Percentiles rank a stretch among this genome's conserved stretches.
These are phyloP conservation scores for Aspergillus jensenii DNA, from an alignment of 2,329 filamentous ascomycete genomes.

Conservation along the genomic window DNA sequence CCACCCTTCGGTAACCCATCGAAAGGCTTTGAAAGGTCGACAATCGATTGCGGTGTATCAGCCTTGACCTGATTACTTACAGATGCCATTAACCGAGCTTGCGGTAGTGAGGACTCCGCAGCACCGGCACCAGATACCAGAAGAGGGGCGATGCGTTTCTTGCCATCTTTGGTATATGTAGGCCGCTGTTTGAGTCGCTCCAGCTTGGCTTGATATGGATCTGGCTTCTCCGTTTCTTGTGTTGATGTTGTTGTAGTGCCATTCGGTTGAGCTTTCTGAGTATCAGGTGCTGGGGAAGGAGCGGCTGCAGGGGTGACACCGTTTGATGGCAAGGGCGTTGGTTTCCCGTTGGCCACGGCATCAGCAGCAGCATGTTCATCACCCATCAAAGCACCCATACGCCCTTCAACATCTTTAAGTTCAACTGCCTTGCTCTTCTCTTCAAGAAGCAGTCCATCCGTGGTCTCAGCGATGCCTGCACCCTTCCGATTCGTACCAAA, in stretches of 20 bases:
- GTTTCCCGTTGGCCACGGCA: slow-evolving; percentile 49
- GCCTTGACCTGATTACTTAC: slow-evolving; percentile 64
- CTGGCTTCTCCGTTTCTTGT: slow-evolving; percentile 43
- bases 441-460: slow-evolving; percentile 82
- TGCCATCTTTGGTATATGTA: slow-evolving; percentile 93
- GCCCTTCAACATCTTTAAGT: slow-evolving; percentile 81
- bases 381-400: slow-evolving; percentile 99
- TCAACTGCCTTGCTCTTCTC: slow-evolving; percentile 91
- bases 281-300: slow-evolving; percentile 32
- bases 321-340: slow-evolving; percentile 43
- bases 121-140: slow-evolving; percentile 87
- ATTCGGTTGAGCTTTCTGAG: slow-evolving; percentile 37
- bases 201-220: slow-evolving; percentile 59
- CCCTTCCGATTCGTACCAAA: slow-evolving; percentile 86
- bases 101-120: slow-evolving; percentile 82
- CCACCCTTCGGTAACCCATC: slow-evolving; percentile 91
- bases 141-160: slow-evolving; percentile 90
- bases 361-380: slow-evolving; percentile 64
- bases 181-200: slow-evolving; percentile 84
- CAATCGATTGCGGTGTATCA: slow-evolving; percentile 74
- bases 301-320: slow-evolving; percentile 40
- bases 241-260: slow-evolving; percentile 32
- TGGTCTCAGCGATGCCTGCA: slow-evolving; percentile 88
- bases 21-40: slow-evolving; percentile 91
- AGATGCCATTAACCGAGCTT: slow-evolving; percentile 81